phyloP scores from a whole-genome alignment of 495 filamentous ascomycete genomes.

The Neurospora sublineolata region DNA sequence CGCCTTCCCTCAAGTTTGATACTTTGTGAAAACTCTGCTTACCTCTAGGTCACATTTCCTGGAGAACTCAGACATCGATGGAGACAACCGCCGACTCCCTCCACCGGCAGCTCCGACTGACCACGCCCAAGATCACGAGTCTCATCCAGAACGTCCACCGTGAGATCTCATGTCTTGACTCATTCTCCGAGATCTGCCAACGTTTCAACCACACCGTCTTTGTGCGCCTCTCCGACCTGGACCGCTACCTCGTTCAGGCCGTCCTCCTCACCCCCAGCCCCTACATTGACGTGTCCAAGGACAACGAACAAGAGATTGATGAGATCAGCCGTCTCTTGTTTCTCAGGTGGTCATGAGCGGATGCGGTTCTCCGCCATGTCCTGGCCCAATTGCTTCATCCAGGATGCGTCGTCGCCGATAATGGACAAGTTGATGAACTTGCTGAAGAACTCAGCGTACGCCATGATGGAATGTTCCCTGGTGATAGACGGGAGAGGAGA shows the following conservation, averaged over 20 bases:
- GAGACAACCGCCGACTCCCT: background rate
- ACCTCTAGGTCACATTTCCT: background rate
- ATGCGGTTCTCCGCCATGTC: background rate
- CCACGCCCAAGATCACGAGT: background rate
- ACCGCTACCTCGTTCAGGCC: background rate
- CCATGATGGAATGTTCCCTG: background rate
- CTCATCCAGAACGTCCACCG: background rate
- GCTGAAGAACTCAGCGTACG: background rate
- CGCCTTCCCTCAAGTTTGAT: background rate
- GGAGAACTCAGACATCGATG: background rate
- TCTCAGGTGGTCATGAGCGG: background rate
- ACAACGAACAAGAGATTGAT: background rate
- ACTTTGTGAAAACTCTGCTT: background rate
- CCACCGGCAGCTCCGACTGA: background rate
- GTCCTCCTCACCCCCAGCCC: background rate
- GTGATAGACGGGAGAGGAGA: background rate
- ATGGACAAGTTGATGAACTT: background rate
- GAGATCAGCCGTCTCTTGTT: background rate
- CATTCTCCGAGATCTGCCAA: background rate
- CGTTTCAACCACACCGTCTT: background rate
- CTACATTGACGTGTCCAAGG: background rate
- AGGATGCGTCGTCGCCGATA: background rate
- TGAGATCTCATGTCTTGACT: background rate
- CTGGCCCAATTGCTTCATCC: background rate
- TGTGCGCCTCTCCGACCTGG: background rate